Evolutionary conservation across 2,329 filamentous ascomycete species (phyloP), one percentile per base, ranked within the genome.

Genomic region (Tolypocladium sp.): DNA sequence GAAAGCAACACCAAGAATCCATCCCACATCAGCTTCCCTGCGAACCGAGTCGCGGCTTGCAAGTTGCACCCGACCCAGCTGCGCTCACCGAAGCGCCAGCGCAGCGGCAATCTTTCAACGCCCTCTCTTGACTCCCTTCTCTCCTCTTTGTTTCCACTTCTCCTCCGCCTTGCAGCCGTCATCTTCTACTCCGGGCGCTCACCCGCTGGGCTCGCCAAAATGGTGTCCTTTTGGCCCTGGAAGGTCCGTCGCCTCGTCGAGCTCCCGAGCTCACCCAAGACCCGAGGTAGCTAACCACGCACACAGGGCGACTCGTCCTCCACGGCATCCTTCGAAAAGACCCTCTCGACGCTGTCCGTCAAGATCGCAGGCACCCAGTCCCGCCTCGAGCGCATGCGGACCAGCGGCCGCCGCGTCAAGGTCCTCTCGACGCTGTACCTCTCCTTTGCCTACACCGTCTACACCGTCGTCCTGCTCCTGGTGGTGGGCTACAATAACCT

Each of bases 341-440:
- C 88, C 2, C 86, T 99, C 37, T 90, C 91, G 12, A 81, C 85
- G 30, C 84, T 99, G 53, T 90, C 92, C 13, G 79, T 80, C 57
- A 96, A 94, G 76, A 97, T 99, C 72, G 81, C 87, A 46, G 82
- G 85, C 63, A 85, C 88, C 2, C 89, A 89, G 66, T 77, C 87
- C 49, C 84, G 82, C 57, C 87, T 97, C 64, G 92, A 96, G 68
- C 79, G 79, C 49, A 81, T 89, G 44, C 86, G 91, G 54, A 82
- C 88, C 65, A 84, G 83, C 62, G 86, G 90, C 56, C 86, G 93
- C 60, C 88, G 92, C 60, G 83, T 88, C 67, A 93, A 89, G 66
- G 90, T 91, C 42, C 83, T 97, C 58, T 92, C 87, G 85, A 96
- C 92, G 0, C 83, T 99, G 17, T 99, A 97, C 72, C 86, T 92